Evolutionary conservation across 441 rosid species (phyloP).

Genomic region (Pelargonium cotyledonis): DNA sequence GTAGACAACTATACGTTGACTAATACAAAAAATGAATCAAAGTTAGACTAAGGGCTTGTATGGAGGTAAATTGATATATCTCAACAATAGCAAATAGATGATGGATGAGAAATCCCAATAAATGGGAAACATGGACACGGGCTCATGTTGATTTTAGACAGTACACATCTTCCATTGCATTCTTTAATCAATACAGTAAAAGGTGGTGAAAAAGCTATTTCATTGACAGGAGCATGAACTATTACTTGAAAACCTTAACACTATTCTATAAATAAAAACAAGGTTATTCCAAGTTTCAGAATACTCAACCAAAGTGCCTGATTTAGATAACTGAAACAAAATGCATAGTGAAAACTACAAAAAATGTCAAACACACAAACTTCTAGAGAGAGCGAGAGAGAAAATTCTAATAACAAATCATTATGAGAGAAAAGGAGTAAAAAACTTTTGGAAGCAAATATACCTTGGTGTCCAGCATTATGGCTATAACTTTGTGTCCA

Average conservation of each 20-base stretch:
- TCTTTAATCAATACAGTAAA: slow-evolving; percentile 2
- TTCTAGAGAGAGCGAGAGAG: not conserved
- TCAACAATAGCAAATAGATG: not conserved
- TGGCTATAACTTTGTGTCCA: slow-evolving; percentile 70
- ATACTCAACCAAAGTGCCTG: not conserved
- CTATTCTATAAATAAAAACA: no score
- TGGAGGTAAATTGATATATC: no score
- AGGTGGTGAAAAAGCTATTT: not conserved
- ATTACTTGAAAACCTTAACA: not conserved
- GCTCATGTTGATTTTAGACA: slow-evolving; percentile 2
- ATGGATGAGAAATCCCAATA: not conserved
- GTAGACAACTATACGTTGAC: no score
- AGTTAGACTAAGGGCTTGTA: no score
- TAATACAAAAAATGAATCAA: no score
- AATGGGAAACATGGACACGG: not conserved
- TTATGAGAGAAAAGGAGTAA: slow-evolving; percentile 6
- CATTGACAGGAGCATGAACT: not conserved
- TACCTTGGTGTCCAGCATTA: slow-evolving; percentile 96
- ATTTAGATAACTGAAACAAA: not conserved
- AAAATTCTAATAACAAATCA: not conserved
- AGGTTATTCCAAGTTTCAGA: not conserved
- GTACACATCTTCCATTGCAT: not conserved
- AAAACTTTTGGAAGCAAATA: slow-evolving; percentile 1
- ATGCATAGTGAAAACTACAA: not conserved
- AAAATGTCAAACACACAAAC: not conserved